phyloP scores from a whole-genome alignment of 2,329 filamentous ascomycete genomes.

The Neurospora crassa region DNA sequence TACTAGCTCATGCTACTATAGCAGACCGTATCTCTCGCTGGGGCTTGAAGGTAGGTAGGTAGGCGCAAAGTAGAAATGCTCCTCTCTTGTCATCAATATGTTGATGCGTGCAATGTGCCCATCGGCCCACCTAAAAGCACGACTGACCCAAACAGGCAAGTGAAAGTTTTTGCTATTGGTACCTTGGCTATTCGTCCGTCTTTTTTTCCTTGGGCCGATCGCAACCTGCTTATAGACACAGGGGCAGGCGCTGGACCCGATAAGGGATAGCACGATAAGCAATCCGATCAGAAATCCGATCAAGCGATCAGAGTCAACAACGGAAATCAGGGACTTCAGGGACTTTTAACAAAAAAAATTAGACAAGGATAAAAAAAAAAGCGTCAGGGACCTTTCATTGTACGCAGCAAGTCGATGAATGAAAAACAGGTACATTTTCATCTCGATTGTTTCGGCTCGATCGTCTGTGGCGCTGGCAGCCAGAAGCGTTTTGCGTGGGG shows the following conservation, averaged over 20 bases:
- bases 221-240: background rate
- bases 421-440: background rate
- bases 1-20: background rate
- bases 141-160: background rate
- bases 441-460: background rate
- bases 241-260: background rate
- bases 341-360: background rate
- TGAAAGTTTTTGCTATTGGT: background rate
- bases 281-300: background rate
- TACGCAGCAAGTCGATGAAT: background rate
- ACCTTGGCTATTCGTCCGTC: background rate
- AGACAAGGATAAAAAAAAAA: no score
- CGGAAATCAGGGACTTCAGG: background rate
- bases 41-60: background rate
- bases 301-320: background rate
- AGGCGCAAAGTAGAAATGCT: background rate
- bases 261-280: background rate
- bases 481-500: background rate
- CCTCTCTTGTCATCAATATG: background rate
- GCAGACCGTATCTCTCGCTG: no score
- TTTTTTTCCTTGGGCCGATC: background rate
- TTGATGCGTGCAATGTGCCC: background rate
- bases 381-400: background rate
- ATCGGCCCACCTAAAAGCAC: background rate
- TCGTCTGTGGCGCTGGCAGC: background rate